phyloP scores from a whole-genome alignment of 352 stramenopile species.

The Globisporangium nunn region DNA sequence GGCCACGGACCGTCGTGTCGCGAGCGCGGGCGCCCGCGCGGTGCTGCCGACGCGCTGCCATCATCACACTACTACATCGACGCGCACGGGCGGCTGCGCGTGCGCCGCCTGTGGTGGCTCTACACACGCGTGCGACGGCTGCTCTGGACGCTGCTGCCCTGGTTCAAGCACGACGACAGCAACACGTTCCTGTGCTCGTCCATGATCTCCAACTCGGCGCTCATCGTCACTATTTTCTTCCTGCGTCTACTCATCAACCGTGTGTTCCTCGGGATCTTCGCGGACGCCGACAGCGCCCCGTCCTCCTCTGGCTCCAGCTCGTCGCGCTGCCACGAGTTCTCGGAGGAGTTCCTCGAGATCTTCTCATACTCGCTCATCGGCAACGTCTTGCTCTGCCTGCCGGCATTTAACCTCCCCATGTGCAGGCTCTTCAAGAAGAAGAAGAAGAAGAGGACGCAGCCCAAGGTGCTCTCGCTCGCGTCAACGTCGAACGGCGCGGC shows the following conservation, averaged over 20 bases:
- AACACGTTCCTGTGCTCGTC: conserved; percentile 70
- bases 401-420: conserved; percentile 50
- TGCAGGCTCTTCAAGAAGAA: conserved; percentile 44
- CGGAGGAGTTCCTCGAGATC: conserved; percentile 55
- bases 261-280: conserved; percentile 35
- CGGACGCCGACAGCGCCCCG: conserved; percentile 11
- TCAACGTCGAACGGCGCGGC: conserved; percentile 21
- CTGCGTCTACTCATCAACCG: conserved; percentile 42
- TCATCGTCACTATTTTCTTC: conserved; percentile 53
- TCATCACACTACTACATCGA: conserved; percentile 72
- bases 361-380: conserved; percentile 52
- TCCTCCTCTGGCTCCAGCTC: neutral
- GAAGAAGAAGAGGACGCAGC: conserved; percentile 9
- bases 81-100: conserved; percentile 30
- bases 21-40: neutral
- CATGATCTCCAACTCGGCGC: conserved; percentile 70
- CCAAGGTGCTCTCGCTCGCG: conserved; percentile 17
- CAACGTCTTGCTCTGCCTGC: conserved; percentile 63
- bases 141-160: conserved; percentile 37
- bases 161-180: conserved; percentile 67
- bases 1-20: neutral
- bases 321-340: conserved; percentile 38
- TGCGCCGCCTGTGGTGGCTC: conserved; percentile 47
- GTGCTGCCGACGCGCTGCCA: conserved; percentile 10
- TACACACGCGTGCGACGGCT: conserved; percentile 43